Percentiles rank a stretch among this genome's conserved stretches.
These are phyloP conservation scores for Suhomyces faveliae DNA, from an alignment of 805 yeast genomes.

Conservation along the genomic window DNA sequence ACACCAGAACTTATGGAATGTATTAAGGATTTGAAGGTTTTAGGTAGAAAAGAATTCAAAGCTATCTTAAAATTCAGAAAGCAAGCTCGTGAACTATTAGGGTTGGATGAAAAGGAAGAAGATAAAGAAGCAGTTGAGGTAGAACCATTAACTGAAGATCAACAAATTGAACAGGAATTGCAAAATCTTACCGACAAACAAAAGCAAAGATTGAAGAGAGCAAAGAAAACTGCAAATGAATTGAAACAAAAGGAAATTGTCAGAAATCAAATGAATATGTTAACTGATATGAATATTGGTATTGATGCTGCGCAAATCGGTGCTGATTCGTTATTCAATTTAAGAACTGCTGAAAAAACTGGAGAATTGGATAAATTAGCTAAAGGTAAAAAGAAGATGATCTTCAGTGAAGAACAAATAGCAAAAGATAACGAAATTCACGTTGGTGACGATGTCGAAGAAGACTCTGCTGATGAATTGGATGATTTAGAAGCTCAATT, in stretches of 20 bases:
- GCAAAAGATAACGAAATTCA: constrained; percentile 57
- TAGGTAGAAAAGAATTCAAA: constrained; percentile 93
- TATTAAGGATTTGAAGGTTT: constrained; percentile 85
- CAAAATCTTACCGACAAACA: constrained; percentile 70
- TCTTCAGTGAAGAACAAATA: constrained; percentile 57
- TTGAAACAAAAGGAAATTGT: constrained; percentile 79
- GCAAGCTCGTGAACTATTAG: constrained; percentile 75
- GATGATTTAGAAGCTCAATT: constrained; percentile 79
- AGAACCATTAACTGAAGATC: constrained; percentile 80
- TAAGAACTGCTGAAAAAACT: constrained; percentile 82
- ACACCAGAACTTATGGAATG: constrained; percentile 79
- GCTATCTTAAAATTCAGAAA: constrained; percentile 83
- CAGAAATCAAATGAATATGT: constrained; percentile 95
- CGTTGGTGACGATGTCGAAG: constrained; percentile 37
- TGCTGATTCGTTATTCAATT: constrained; percentile 74
- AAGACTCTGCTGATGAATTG: constrained; percentile 48
- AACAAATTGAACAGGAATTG: constrained; percentile 82
- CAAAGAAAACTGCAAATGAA: constrained; percentile 79
- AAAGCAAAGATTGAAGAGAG: constrained; percentile 68
- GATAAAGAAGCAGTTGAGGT: constrained; percentile 55
- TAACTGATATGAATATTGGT: constrained; percentile 90
- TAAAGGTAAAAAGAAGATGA: constrained; percentile 69
- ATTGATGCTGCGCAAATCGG: constrained; percentile 85
- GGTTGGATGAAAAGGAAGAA: constrained; percentile 59
- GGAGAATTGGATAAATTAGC: constrained; percentile 74